Conservation (phyloP, 192 early-diverging fungal genomes). For the Jimgerdemannia lactiflua region DNA sequence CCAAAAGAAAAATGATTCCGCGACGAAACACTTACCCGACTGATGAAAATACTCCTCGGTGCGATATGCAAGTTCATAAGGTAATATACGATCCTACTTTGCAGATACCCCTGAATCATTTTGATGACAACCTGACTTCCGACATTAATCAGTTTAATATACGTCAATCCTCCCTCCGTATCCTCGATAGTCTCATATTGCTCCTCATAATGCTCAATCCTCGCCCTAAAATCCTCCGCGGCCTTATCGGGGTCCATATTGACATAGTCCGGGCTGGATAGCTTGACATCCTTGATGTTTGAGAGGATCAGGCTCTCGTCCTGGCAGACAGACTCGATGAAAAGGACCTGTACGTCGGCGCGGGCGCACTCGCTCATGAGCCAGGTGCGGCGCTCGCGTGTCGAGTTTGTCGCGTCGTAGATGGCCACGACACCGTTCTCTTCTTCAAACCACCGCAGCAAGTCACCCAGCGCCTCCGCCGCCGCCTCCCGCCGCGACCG, state of each 20-base stretch:
- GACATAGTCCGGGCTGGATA: conserved; percentile 92
- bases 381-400: conserved; percentile 70
- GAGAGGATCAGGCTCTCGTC: conserved; percentile 81
- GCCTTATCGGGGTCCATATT: conserved; percentile 84
- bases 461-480: conserved; percentile 79
- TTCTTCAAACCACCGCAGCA: conserved; percentile 89
- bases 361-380: conserved; percentile 67
- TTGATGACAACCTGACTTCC: conserved; percentile 91
- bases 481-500: conserved; percentile 80
- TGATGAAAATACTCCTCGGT: conserved; percentile 92
- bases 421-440: conserved; percentile 83
- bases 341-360: conserved; percentile 87
- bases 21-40: conserved; percentile 42
- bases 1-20: no score
- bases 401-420: conserved; percentile 99
- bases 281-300: conserved; percentile 96
- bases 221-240: conserved; percentile 85
- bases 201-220: conserved; percentile 92
- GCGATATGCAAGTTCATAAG: conserved; percentile 99
- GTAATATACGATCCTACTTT: conserved; percentile 98
- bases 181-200: conserved; percentile 80
- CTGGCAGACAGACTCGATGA: conserved; percentile 95
- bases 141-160: conserved; percentile 95
- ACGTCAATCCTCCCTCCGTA: conserved; percentile 68
- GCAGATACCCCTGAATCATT: conserved; percentile 92